Conservation (phyloP, 2,329 filamentous ascomycete species). For the Pyrenochaeta sp. region DNA sequence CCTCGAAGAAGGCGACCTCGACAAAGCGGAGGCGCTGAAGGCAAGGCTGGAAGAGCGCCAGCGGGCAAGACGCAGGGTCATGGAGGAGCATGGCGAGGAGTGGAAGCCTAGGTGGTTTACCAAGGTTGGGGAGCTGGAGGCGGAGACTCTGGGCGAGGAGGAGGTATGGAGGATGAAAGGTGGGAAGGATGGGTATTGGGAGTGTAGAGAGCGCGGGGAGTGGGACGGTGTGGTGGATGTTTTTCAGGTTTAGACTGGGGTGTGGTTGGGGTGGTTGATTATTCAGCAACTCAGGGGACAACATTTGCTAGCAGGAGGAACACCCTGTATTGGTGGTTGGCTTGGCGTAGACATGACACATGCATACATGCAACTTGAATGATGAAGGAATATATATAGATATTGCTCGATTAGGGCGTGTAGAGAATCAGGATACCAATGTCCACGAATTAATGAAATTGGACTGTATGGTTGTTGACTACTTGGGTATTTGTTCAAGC, state of each 20-base stretch:
- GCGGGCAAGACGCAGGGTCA: conserved; percentile 72
- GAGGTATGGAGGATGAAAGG: conserved; percentile 70
- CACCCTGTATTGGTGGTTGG: too few species aligned
- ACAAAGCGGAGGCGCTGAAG: conserved; percentile 85
- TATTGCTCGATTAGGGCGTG: too few species aligned
- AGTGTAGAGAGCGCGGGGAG: conserved; percentile 72
- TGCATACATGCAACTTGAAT: too few species aligned
- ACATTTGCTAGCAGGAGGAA: too few species aligned
- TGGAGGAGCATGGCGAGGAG: conserved; percentile 76
- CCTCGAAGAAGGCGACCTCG: conserved; percentile 80
- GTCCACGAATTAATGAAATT: too few species aligned
- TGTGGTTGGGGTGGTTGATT: too few species aligned
- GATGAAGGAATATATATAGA: too few species aligned
- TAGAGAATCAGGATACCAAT: too few species aligned
- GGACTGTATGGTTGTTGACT: too few species aligned
- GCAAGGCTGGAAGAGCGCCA: conserved; percentile 85
- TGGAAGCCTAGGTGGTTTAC: conserved; percentile 87
- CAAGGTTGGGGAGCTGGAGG: conserved; percentile 58
- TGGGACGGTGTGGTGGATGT: conserved; percentile 69
- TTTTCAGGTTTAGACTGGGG: conserved; percentile 55
- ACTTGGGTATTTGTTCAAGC: too few species aligned
- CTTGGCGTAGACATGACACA: too few species aligned
- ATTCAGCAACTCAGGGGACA: too few species aligned
- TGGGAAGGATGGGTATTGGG: conserved; percentile 93
- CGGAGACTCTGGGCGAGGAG: conserved; percentile 46